Percentiles rank a stretch among this genome's conserved stretches.
Conservation (phyloP, 2,329 filamentous ascomycete species). For the Capronia epimyces region DNA sequence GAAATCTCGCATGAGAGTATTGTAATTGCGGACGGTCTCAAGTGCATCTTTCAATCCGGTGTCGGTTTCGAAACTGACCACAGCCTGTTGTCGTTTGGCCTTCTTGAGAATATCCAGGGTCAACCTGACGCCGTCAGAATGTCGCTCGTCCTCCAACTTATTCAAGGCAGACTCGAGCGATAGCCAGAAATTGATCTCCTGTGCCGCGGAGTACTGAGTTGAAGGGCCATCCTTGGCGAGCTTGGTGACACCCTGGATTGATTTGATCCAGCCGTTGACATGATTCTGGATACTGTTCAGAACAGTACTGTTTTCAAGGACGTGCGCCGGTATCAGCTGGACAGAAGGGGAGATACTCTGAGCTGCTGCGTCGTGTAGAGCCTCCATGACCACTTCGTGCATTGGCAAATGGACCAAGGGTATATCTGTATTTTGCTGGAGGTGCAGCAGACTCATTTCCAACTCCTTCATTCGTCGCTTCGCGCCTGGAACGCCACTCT, state of each 20-base stretch:
- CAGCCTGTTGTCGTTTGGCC: slow-evolving; percentile 96
- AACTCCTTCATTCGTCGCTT: slow-evolving; percentile 96
- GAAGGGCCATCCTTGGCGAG: slow-evolving; percentile 70
- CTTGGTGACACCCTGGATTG: slow-evolving; percentile 93
- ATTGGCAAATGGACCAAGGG: slow-evolving; percentile 83
- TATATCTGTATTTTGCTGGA: slow-evolving; percentile 98
- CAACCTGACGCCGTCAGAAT: slow-evolving; percentile 79
- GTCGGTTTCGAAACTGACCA: slow-evolving; percentile 92
- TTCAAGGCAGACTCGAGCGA: slow-evolving; percentile 94
- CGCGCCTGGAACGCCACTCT: slow-evolving; percentile 92
- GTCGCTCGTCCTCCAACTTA: slow-evolving; percentile 81
- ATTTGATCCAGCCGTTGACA: slow-evolving; percentile 98
- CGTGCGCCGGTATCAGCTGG: slow-evolving; percentile 66
- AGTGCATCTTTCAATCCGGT: slow-evolving; percentile 94
- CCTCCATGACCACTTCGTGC: slow-evolving; percentile 80
- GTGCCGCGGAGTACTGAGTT: slow-evolving; percentile 70
- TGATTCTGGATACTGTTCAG: slow-evolving; percentile 89
- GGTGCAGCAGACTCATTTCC: slow-evolving; percentile 79
- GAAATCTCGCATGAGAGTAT: slow-evolving; percentile 97
- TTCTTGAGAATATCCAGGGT: slow-evolving; percentile 94
- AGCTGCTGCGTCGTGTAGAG: slow-evolving; percentile 69
- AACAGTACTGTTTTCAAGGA: slow-evolving; percentile 85
- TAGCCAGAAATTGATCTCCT: slow-evolving; percentile 99
- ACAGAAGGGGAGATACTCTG: slow-evolving; percentile 65
- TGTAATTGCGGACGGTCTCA: slow-evolving; percentile 96